These are phyloP conservation scores for Truncatella angustata DNA, from an alignment of 2,329 filamentous ascomycete genomes.

Conservation along the genomic window DNA sequence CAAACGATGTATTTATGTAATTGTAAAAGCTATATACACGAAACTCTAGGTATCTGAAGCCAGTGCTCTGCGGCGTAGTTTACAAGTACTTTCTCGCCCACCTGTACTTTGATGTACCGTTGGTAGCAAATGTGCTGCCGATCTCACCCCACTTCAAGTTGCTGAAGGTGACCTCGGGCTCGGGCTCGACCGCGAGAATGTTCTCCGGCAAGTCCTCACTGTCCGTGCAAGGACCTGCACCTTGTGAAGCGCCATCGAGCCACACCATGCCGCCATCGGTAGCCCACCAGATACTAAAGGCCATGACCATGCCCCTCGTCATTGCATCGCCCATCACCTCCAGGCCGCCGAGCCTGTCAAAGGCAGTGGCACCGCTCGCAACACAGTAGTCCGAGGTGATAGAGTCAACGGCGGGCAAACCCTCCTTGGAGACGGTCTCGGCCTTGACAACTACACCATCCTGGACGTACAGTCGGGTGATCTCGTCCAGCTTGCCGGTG, in stretches of 20 bases:
- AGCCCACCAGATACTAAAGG: conserved; percentile 52
- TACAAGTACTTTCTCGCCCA: too few relatives aligned
- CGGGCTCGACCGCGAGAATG: conserved; percentile 41
- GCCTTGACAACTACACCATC: conserved; percentile 32
- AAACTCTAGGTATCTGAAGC: too few relatives aligned
- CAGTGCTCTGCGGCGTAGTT: too few relatives aligned
- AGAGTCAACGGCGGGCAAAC: conserved; percentile 30
- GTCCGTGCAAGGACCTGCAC: conserved; percentile 48
- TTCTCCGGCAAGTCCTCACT: conserved; percentile 44
- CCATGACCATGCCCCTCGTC: conserved; percentile 46
- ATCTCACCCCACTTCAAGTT: conserved; percentile 58
- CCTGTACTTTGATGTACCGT: not conserved
- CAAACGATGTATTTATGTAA: too few relatives aligned
- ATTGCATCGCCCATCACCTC: conserved; percentile 42
- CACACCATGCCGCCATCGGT: conserved; percentile 49
- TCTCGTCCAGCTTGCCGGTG: conserved; percentile 27
- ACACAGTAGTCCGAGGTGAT: conserved; percentile 35
- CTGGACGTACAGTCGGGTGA: conserved; percentile 34
- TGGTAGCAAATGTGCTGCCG: conserved; percentile 40
- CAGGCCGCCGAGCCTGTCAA: conserved; percentile 36
- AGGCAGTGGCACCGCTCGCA: conserved; percentile 29
- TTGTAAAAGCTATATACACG: too few relatives aligned
- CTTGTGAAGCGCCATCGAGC: conserved; percentile 48
- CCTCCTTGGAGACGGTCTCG: conserved; percentile 27
- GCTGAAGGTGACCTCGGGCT: conserved; percentile 50